phyloP scores from a whole-genome alignment of 805 yeast species.

The Ogataea pilisensis region DNA sequence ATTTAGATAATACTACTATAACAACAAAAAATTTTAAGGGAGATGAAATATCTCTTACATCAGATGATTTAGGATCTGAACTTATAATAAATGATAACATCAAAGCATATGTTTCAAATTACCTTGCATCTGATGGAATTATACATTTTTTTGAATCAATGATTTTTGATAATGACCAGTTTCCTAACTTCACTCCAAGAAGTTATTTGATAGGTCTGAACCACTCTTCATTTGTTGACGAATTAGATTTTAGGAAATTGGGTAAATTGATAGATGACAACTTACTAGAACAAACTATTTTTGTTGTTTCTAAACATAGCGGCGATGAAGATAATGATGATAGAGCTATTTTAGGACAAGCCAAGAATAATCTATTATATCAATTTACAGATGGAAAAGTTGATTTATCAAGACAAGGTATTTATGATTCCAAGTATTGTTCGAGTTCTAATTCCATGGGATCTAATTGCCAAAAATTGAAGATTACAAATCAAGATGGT shows the following conservation, averaged over 20 bases:
- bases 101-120: constrained; percentile 35
- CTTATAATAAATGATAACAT: constrained; percentile 33
- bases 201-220: constrained; percentile 57
- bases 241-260: constrained; percentile 57
- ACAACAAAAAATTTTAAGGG: constrained; percentile 26
- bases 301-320: constrained; percentile 42
- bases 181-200: constrained; percentile 44
- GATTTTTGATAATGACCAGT: constrained; percentile 14
- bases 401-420: constrained; percentile 21
- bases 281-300: constrained; percentile 52
- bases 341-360: constrained; percentile 24
- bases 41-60: constrained; percentile 17
- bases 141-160: constrained; percentile 43
- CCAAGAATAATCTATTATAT: constrained; percentile 44
- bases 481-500: constrained; percentile 34
- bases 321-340: constrained; percentile 35
- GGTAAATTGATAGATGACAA: constrained; percentile 52
- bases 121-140: constrained; percentile 44
- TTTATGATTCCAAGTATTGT: constrained; percentile 46
- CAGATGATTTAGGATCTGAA: constrained; percentile 30
- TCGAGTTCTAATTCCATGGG: constrained; percentile 47
- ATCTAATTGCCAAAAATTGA: constrained; percentile 56
- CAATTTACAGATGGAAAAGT: constrained; percentile 55
- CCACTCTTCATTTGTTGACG: constrained; percentile 63
- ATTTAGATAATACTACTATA: constrained; percentile 16